Evolutionary conservation across 345 rosid genomes (phyloP).

Genomic region (Psidium friedrichsthalianum): DNA sequence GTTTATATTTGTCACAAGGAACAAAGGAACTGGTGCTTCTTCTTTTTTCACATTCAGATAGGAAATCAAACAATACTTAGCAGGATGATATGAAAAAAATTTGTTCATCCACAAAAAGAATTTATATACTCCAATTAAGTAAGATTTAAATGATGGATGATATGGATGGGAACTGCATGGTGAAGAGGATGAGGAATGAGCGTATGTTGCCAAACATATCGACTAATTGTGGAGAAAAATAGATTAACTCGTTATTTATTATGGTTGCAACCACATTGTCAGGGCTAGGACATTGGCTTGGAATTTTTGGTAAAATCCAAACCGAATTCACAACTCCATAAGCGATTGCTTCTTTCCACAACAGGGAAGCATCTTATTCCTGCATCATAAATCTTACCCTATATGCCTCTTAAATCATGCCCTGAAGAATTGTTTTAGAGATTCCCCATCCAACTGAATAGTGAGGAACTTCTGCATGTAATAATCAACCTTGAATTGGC

Average conservation of each 20-base stretch:
- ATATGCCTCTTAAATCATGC: neutral
- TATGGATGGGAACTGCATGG: neutral
- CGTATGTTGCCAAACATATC: neutral
- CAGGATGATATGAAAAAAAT: neutral
- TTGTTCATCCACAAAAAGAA: neutral
- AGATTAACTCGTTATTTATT: neutral
- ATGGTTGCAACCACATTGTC: neutral
- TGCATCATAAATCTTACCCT: neutral
- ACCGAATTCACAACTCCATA: neutral
- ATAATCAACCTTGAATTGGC: constrained; percentile 12
- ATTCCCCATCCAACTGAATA: constrained; percentile 27
- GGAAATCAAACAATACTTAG: neutral
- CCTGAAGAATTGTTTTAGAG: constrained; percentile 23
- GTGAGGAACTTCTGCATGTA: constrained; percentile 22
- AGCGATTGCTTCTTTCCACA: neutral
- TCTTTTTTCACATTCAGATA: neutral
- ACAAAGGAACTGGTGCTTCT: too few species aligned
- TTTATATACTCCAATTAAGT: neutral
- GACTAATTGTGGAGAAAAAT: neutral
- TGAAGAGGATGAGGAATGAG: neutral
- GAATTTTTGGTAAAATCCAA: neutral
- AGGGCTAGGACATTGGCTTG: neutral
- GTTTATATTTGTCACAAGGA: too few species aligned
- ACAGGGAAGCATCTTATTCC: neutral
- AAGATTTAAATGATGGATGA: neutral